These are phyloP conservation scores for Zizania latifolia DNA, from an alignment of 176 grass and related monocot species.

Conservation along the genomic window DNA sequence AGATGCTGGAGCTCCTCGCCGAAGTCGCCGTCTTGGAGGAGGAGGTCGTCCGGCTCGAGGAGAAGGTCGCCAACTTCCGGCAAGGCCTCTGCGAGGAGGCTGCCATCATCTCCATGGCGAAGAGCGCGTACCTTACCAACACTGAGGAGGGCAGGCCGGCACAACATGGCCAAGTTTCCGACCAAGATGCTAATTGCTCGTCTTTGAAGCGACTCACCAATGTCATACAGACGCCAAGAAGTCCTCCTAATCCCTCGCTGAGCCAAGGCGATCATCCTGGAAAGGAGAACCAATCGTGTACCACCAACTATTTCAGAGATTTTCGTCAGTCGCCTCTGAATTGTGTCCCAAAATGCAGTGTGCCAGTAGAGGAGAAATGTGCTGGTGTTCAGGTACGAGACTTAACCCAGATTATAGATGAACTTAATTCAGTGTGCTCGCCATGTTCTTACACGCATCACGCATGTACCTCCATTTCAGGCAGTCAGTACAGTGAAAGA, in stretches of 20 bases:
- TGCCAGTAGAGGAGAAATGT: slow-evolving; percentile 26
- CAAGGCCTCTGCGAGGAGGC: slow-evolving; percentile 78
- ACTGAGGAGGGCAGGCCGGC: not conserved
- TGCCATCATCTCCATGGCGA: slow-evolving; percentile 47
- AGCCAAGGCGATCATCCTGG: slow-evolving; percentile 34
- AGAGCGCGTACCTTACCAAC: slow-evolving; percentile 26
- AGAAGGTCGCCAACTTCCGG: slow-evolving; percentile 65
- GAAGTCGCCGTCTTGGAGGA: slow-evolving; percentile 89
- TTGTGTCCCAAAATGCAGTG: slow-evolving; percentile 24
- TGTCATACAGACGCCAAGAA: slow-evolving; percentile 35
- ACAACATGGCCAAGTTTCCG: not conserved
- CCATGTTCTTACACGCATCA: slow-evolving; percentile 14
- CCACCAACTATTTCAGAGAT: slow-evolving; percentile 39
- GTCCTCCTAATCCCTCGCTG: not conserved
- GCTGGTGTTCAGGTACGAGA: slow-evolving; percentile 28
- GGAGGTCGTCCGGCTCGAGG: slow-evolving; percentile 85
- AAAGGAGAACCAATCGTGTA: slow-evolving; percentile 60
- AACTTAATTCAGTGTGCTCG: not conserved
- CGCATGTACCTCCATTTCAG: no score
- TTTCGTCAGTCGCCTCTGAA: slow-evolving; percentile 31
- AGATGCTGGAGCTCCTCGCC: slow-evolving; percentile 87
- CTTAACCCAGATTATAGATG: not conserved
- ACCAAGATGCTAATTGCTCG: slow-evolving; percentile 29
- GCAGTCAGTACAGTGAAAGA: slow-evolving; percentile 14
- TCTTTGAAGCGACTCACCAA: slow-evolving; percentile 19